Evolutionary conservation across 148 eudicot species (phyloP).

Genomic region (Fagopyrum tataricum): DNA sequence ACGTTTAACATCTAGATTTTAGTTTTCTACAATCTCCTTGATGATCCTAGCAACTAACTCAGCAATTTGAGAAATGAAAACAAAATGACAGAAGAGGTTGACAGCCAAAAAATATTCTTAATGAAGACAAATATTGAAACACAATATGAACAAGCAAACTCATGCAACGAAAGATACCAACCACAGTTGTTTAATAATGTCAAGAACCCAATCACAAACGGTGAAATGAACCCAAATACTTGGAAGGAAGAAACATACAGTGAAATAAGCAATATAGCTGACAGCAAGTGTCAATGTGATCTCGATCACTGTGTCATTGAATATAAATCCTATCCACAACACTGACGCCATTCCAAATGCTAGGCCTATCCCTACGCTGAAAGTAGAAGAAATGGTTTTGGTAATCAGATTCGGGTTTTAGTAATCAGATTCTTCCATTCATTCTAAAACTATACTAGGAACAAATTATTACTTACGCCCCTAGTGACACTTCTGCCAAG

Average conservation of each 20-base stretch:
- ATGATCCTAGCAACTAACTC: background rate
- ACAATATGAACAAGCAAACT: background rate
- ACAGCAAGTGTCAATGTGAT: slow-evolving; percentile 86
- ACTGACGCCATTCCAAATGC: slow-evolving; percentile 85
- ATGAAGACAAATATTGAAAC: background rate
- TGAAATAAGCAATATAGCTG: slow-evolving; percentile 89
- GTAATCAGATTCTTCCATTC: slow-evolving; percentile 1
- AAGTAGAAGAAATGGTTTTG: slow-evolving; percentile 12
- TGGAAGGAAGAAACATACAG: slow-evolving; percentile 49
- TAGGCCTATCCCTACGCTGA: slow-evolving; percentile 85
- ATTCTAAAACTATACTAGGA: slow-evolving; percentile 1
- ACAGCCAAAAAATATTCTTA: background rate
- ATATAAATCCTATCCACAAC: slow-evolving; percentile 90
- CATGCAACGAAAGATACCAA: background rate
- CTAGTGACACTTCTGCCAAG: slow-evolving; percentile 67
- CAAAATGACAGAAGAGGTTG: background rate
- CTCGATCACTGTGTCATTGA: slow-evolving; percentile 93
- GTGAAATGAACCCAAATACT: background rate
- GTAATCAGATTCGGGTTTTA: slow-evolving; percentile 6
- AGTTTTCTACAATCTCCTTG: background rate
- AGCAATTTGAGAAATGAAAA: background rate
- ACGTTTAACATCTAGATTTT: background rate
- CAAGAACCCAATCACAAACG: background rate
- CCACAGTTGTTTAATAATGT: background rate
- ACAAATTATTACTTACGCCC: slow-evolving; percentile 64